phyloP scores from a whole-genome alignment of 306 rosid species.

The Neltuma alba region DNA sequence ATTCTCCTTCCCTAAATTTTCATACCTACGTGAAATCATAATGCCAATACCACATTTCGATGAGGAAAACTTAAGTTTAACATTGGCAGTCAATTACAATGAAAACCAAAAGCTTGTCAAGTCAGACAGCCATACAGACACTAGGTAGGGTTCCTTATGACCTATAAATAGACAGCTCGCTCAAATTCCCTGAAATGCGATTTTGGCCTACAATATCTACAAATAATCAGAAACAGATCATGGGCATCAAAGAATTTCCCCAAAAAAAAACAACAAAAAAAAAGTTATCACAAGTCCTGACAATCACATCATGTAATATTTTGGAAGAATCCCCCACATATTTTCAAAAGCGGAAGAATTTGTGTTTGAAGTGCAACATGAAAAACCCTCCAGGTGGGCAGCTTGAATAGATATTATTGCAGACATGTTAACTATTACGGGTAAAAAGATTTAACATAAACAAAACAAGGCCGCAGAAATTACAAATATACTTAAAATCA shows the following conservation, averaged over 20 bases:
- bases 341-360: constrained; percentile 23
- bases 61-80: background rate
- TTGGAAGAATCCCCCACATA: background rate
- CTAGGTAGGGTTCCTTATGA: constrained; percentile 1
- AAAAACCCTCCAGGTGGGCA: constrained; percentile 9
- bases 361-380: no score
- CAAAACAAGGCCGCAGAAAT: constrained; percentile 29
- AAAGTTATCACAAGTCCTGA: background rate
- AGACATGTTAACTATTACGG: background rate
- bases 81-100: constrained; percentile 14
- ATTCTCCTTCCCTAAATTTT: constrained; percentile 38
- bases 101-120: background rate
- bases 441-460: constrained; percentile 32
- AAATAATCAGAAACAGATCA: background rate
- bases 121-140: background rate
- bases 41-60: constrained; percentile 23
- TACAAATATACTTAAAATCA: constrained; percentile 36
- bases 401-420: constrained; percentile 14
- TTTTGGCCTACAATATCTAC: background rate
- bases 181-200: constrained; percentile 6
- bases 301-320: background rate
- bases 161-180: background rate
- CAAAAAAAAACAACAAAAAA: no score
- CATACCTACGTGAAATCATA: constrained; percentile 47
- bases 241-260: constrained; percentile 1